Base-by-base conservation (phyloP, 768 basidiomycete genomes). In the Boletus coccyginus region DNA sequence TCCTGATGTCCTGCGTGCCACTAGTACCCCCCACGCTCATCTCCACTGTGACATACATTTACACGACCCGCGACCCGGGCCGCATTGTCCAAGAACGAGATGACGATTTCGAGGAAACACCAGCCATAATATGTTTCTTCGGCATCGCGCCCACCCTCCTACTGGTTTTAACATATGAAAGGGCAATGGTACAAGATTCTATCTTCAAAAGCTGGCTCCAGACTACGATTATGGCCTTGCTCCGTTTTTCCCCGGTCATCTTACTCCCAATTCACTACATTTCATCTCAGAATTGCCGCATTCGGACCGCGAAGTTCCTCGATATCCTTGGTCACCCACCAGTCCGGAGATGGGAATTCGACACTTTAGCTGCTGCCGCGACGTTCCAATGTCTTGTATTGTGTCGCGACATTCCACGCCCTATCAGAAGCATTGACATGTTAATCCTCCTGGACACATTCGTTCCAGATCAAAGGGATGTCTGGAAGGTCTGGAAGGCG, bases 301-400 rank as follows among this genome's bases (percentile, higher is more conserved):
- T 53, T 32, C 48, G 52, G 7, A 53, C 59, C 14, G 24, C 39
- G 2, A 52, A 44, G 46, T 27, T 56, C 41, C 51, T 53, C 36
- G 51, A 49, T 32, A 27, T 52, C 38, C 38, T 57, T 4, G 55
- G 55, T 19, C 24, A 19, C 38, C 55, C 58, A 24, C 53, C 54
- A 7, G 41, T 52, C 5, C 21, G 38, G 14, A 56, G 32, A 50
- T 53, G 55, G 47, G 41, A 33, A 21, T 53, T 53, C 43, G 51
- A 50, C 11, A 56, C 51, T 5, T 16, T 40, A 16, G 55, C 54
- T 14, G 41, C 50, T 7, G 55, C 50, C 27, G 46, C 50, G 19
- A 59, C 58, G 7, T 59, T 53, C 42, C 52, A 50, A 21, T 58
- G 43, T 35, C 47, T 58, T 5, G 48, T 58, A 4, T 21, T 46